Evolutionary conservation across 2,329 filamentous ascomycete genomes (phyloP).

Genomic region (Nigrograna mackinnonii): DNA sequence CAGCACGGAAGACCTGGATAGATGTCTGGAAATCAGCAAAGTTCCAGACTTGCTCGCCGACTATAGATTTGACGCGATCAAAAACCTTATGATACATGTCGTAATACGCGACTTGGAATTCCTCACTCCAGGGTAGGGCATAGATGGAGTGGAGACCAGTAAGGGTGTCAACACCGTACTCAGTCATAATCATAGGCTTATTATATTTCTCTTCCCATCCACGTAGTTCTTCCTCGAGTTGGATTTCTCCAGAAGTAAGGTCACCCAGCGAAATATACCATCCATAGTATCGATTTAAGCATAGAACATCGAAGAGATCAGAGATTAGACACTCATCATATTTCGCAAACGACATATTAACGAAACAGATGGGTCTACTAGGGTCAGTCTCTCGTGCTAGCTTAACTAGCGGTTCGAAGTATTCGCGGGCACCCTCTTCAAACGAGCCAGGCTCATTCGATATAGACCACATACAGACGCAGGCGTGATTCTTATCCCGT

Average conservation of each 20-base stretch:
- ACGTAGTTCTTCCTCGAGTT: conserved; percentile 7
- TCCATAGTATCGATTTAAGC: conserved; percentile 14
- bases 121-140: conserved; percentile 10
- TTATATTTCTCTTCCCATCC: conserved; percentile 10
- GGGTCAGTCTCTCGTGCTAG: conserved; percentile 4
- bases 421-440: conserved; percentile 12
- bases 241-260: conserved; percentile 3
- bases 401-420: conserved; percentile 9
- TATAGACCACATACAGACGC: conserved; percentile 12
- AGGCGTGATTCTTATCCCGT: conserved; percentile 12
- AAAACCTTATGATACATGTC: conserved; percentile 12
- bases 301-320: conserved; percentile 13
- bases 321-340: conserved; percentile 8
- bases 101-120: conserved; percentile 6
- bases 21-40: conserved; percentile 14
- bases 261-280: conserved; percentile 13
- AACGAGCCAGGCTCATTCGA: conserved; percentile 13
- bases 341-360: conserved; percentile 9
- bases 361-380: conserved; percentile 10
- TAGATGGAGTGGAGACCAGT: conserved; percentile 8
- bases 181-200: conserved; percentile 13
- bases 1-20: conserved; percentile 7
- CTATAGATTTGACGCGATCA: conserved; percentile 5
- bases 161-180: conserved; percentile 12
- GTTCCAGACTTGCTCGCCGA: conserved; percentile 14